A percentile compares a stretch with the other conserved stretches of the same genome.
Evolutionary conservation across 2,329 filamentous ascomycete genomes (phyloP).

Genomic region (Ascochyta pisi): DNA sequence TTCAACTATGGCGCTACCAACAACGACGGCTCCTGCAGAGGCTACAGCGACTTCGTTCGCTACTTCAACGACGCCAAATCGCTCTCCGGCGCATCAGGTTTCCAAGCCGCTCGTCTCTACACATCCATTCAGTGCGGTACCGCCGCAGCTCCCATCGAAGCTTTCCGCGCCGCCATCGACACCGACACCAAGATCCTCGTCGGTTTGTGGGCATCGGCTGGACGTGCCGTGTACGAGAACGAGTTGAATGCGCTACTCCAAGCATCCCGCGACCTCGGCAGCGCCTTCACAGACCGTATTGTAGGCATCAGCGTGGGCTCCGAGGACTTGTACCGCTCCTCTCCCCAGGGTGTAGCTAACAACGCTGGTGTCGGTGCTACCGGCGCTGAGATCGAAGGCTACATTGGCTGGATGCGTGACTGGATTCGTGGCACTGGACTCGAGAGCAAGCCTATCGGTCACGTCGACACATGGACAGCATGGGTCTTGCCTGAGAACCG

Average conservation of each 20-base stretch:
- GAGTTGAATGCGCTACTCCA: constrained; percentile 74
- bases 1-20: constrained; percentile 76
- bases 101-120: constrained; percentile 73
- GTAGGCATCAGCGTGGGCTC: constrained; percentile 84
- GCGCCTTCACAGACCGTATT: constrained; percentile 68
- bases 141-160: constrained; percentile 52
- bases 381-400: constrained; percentile 68
- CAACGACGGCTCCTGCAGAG: constrained; percentile 65
- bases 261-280: constrained; percentile 73
- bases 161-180: constrained; percentile 62
- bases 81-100: constrained; percentile 69
- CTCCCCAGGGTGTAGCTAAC: constrained; percentile 68
- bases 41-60: constrained; percentile 69
- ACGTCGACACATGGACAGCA: constrained; percentile 85
- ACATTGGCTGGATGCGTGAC: constrained; percentile 72
- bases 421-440: constrained; percentile 69
- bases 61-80: constrained; percentile 71
- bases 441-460: constrained; percentile 68
- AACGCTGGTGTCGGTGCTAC: constrained; percentile 67
- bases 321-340: constrained; percentile 71
- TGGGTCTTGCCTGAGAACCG: constrained; percentile 72
- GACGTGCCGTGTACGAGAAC: constrained; percentile 67
- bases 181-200: constrained; percentile 80
- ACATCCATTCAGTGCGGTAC: constrained; percentile 75
- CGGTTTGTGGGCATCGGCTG: constrained; percentile 80